Conservation (phyloP, 2,329 filamentous ascomycete species). For the Cercospora sp. region DNA sequence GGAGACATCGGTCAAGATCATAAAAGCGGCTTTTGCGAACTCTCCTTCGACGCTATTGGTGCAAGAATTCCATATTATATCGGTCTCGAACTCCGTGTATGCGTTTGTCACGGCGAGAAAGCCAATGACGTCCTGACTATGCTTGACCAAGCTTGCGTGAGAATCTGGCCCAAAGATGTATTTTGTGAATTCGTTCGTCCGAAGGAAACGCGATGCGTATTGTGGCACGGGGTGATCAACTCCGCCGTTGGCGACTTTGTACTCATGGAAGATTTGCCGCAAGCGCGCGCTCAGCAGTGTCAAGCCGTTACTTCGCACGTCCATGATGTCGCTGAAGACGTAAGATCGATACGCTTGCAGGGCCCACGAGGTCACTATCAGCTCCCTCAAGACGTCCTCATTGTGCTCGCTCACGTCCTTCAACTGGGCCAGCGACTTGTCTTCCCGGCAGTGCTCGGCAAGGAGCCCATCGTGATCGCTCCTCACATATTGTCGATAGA, state of each 20-base stretch:
- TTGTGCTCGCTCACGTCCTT: conserved; percentile 23
- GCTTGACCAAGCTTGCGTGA: conserved; percentile 82
- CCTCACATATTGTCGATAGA: conserved; percentile 31
- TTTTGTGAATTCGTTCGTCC: conserved; percentile 69
- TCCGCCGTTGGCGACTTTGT: conserved; percentile 19
- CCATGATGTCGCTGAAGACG: conserved; percentile 84
- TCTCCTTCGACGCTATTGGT: conserved; percentile 79
- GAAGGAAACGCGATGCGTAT: conserved; percentile 69
- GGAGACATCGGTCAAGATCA: conserved; percentile 59
- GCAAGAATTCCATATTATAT: conserved; percentile 81
- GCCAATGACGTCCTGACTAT: conserved; percentile 79
- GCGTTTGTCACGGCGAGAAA: conserved; percentile 79
- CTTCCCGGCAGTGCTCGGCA: conserved; percentile 11
- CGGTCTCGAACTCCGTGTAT: conserved; percentile 70
- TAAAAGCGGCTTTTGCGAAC: conserved; percentile 75
- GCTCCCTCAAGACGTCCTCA: conserved; percentile 39
- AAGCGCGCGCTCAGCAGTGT: conserved; percentile 71
- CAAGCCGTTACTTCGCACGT: conserved; percentile 77
- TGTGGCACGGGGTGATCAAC: conserved; percentile 58
- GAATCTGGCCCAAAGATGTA: conserved; percentile 90
- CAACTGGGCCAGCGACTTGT: conserved; percentile 8
- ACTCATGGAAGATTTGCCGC: conserved; percentile 62
- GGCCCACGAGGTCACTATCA: conserved; percentile 66
- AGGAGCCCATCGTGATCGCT: conserved; percentile 28
- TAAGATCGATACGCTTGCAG: conserved; percentile 69